phyloP scores from a whole-genome alignment of 2,329 filamentous ascomycete genomes.

The Fusarium mangiferae region DNA sequence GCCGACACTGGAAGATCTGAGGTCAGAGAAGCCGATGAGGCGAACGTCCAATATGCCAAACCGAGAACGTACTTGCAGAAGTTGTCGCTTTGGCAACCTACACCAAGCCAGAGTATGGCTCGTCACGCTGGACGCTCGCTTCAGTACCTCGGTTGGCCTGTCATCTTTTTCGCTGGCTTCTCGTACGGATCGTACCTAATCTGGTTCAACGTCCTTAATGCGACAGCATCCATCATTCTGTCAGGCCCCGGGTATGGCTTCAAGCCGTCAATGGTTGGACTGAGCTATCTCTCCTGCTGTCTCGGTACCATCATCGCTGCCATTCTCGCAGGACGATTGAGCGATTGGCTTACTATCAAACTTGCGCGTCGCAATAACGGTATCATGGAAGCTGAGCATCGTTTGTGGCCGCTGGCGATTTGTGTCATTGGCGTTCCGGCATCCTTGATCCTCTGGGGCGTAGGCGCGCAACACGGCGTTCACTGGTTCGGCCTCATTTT shows the following conservation, averaged over 20 bases:
- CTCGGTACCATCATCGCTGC: slow-evolving; percentile 49
- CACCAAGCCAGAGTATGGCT: slow-evolving; percentile 46
- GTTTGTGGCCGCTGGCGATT: slow-evolving; percentile 53
- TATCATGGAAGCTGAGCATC: slow-evolving; percentile 54
- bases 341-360: slow-evolving; percentile 52
- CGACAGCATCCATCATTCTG: slow-evolving; percentile 54
- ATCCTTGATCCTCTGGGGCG: slow-evolving; percentile 48
- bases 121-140: slow-evolving; percentile 51
- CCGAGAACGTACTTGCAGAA: slow-evolving; percentile 56
- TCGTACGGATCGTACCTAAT: slow-evolving; percentile 55
- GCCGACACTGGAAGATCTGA: background rate
- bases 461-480: slow-evolving; percentile 50
- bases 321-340: slow-evolving; percentile 47
- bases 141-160: slow-evolving; percentile 53
- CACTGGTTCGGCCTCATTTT: slow-evolving; percentile 57
- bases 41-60: background rate
- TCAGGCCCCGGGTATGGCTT: slow-evolving; percentile 53
- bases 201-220: slow-evolving; percentile 58
- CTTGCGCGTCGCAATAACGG: slow-evolving; percentile 54
- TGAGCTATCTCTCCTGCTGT: slow-evolving; percentile 52
- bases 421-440: slow-evolving; percentile 46
- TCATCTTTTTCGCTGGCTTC: slow-evolving; percentile 56
- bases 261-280: slow-evolving; percentile 51
- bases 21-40: slow-evolving; percentile 11
- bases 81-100: slow-evolving; percentile 54